A percentile compares a stretch with the other conserved stretches of the same genome.
phyloP scores from a whole-genome alignment of 257 asterid genomes.

The Nicotiana paniculata region DNA sequence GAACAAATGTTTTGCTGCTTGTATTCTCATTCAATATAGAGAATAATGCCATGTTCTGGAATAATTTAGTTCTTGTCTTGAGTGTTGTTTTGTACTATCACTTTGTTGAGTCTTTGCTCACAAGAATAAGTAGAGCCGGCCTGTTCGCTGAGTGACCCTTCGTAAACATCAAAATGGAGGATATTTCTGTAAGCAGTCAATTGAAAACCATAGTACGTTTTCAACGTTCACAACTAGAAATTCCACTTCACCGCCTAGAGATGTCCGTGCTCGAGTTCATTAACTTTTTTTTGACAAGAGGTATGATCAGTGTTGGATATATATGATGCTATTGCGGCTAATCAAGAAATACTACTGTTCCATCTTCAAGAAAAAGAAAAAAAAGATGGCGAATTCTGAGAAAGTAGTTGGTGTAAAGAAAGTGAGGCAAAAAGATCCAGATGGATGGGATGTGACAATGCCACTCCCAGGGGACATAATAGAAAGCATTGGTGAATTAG shows the following conservation, averaged over 20 bases:
- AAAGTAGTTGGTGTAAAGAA: conserved; percentile 37
- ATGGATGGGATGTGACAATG: conserved; percentile 46
- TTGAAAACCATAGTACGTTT: not conserved
- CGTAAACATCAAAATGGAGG: conserved; percentile 22
- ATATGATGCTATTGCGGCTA: not conserved
- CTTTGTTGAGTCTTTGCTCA: not conserved
- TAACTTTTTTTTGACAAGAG: not conserved
- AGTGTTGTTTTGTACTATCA: not conserved
- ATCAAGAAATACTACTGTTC: not conserved
- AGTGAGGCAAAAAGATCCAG: conserved; percentile 35
- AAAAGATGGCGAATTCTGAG: conserved; percentile 15
- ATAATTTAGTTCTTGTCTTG: not conserved
- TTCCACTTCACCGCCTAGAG: conserved; percentile 14
- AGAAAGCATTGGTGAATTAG: conserved; percentile 30
- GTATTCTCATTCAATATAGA: not conserved
- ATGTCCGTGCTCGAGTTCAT: conserved; percentile 3
- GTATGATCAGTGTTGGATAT: not conserved
- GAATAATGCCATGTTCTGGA: conserved; percentile 1
- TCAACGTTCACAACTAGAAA: conserved; percentile 28
- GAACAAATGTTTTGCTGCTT: not conserved
- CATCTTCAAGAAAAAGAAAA: not conserved
- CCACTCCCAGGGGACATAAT: conserved; percentile 54
- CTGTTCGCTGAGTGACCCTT: conserved; percentile 13
- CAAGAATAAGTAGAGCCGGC: conserved; percentile 8
- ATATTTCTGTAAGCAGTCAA: not conserved